A percentile compares a stretch with the other conserved stretches of the same genome.
phyloP scores from a whole-genome alignment of 441 rosid genomes.

The Adansonia rubrostipa region DNA sequence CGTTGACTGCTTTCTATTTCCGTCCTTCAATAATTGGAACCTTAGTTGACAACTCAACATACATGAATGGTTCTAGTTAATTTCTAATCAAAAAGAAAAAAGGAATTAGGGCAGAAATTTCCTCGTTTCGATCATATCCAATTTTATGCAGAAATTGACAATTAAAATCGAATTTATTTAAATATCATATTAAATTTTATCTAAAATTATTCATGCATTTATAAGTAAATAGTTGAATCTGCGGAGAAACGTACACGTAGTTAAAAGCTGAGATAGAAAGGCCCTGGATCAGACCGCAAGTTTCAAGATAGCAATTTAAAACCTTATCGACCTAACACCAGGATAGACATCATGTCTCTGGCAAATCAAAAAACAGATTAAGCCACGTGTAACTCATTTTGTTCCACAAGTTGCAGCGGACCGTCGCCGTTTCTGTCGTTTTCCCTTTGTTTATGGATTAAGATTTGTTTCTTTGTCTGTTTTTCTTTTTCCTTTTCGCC shows the following conservation, averaged over 20 bases:
- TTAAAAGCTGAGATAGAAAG: background rate
- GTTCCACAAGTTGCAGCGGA: conserved; percentile 35
- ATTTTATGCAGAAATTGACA: too few species aligned
- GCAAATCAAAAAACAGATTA: background rate
- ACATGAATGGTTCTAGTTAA: background rate
- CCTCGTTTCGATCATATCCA: too few species aligned
- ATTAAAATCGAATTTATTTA: too few species aligned
- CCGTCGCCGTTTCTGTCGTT: conserved; percentile 38
- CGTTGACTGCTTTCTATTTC: background rate
- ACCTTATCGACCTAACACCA: background rate
- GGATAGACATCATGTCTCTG: background rate
- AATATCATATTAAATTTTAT: too few species aligned
- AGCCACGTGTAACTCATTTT: background rate
- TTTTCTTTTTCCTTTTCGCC: background rate
- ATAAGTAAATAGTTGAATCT: too few species aligned
- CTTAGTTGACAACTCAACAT: background rate
- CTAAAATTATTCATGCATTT: too few species aligned
- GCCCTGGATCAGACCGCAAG: background rate
- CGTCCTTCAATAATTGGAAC: background rate
- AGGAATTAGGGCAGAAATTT: too few species aligned
- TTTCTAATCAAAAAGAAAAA: background rate
- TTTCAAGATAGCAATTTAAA: background rate
- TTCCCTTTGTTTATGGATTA: background rate
- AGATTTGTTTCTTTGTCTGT: background rate
- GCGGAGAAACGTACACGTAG: too few species aligned